Evolutionary conservation across 31 red algal species (phyloP), one percentile per base, ranked within the genome.

Genomic region (Odonthalia washingtoniensis): DNA sequence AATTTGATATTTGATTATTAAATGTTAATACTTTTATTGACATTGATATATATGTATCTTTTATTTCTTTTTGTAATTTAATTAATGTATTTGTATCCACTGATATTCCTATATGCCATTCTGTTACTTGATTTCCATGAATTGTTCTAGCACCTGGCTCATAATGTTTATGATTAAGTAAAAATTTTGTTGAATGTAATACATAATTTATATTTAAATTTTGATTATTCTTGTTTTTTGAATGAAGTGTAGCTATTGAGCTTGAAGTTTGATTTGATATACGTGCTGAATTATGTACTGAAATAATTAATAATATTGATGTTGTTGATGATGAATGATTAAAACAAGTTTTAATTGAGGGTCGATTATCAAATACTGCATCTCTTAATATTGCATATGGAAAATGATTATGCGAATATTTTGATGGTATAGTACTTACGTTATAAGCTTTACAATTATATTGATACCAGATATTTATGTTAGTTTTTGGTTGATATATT

Each of bases 81-180:
- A 6, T 1, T 21, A 38, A 81, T 78, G 21, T 78, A 33, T 2
- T 31, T 37, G 74, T 44, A 36, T 52, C 61, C 36, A 78, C 61
- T 24, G 61, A 81, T 65, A 81, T 61, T 42, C 52, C 78, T 40
- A 81, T 60, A 4, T 81, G 78, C 78, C 78, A 81, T 81, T 81
- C 78, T n/a, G 52, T 81, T 4, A 81, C 60, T 66, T 81, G 78
- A 65, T 81, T 46, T 5, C 78, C 78, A 40, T 61, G 78, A 40
- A 65, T 66, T 21, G 78, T 66, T 62, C 64, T 62, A 46, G 44
- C 65, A 40, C 60, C 33, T 26, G 60, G 60, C 61, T 66, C 43
- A 38, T 81, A 81, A 5, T 5, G 0, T 21, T 61, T 40, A 3
- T 1, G 61, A 37, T 65, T 81, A 40, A 81, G 78, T 40, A 81